These are phyloP conservation scores for Cladosporium sp. DNA, from an alignment of 2,329 filamentous ascomycete genomes.

Conservation along the genomic window DNA sequence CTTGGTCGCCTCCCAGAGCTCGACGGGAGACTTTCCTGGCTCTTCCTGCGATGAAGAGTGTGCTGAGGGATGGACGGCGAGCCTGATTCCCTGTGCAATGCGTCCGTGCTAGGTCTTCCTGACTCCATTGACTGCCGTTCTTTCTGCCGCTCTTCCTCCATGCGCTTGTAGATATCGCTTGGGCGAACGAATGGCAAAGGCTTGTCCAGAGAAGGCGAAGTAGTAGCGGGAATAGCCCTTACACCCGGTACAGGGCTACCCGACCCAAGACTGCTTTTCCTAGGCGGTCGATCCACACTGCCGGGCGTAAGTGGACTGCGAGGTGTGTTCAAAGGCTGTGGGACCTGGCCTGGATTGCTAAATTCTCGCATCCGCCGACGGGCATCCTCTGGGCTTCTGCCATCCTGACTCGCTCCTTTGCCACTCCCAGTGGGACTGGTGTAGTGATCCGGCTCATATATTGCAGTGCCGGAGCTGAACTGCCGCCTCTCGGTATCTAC, in stretches of 20 bases:
- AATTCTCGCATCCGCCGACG: constrained; percentile 44
- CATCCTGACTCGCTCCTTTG: not conserved
- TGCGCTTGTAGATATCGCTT: constrained; percentile 73
- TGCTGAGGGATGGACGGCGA: not conserved
- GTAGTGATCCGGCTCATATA: not conserved
- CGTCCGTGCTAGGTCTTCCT: constrained; percentile 58
- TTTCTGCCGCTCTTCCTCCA: constrained; percentile 64
- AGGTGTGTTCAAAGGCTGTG: constrained; percentile 50
- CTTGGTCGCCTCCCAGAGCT: constrained; percentile 8
- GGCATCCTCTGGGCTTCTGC: constrained; percentile 16
- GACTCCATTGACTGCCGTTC: constrained; percentile 60
- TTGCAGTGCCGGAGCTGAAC: constrained; percentile 39
- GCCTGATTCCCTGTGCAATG: constrained; percentile 31
- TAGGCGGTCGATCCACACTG: constrained; percentile 54
- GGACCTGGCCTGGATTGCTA: constrained; percentile 53
- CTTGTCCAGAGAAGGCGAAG: constrained; percentile 45
- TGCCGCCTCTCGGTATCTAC: constrained; percentile 49
- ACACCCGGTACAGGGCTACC: constrained; percentile 35
- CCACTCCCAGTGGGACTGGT: not conserved
- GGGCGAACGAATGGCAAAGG: constrained; percentile 67
- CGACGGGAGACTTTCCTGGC: constrained; percentile 7
- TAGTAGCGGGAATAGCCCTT: constrained; percentile 22
- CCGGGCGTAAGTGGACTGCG: constrained; percentile 41
- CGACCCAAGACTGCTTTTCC: constrained; percentile 61
- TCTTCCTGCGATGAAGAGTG: not conserved